phyloP scores from a whole-genome alignment of 2,329 filamentous ascomycete genomes.

The Fusarium odoratissimum region DNA sequence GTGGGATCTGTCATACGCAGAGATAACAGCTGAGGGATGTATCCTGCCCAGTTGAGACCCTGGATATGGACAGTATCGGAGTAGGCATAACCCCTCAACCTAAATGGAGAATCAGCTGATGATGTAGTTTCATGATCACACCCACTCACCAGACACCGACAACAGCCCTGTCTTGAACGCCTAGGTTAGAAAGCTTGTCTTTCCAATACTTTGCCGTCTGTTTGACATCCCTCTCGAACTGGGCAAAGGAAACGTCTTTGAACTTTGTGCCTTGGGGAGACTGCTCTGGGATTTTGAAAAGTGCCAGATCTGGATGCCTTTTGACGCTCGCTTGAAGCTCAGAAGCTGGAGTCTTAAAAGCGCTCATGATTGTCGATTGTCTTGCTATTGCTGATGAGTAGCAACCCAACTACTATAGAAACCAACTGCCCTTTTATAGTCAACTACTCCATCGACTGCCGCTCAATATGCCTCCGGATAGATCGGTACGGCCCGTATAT shows the following conservation, averaged over 20 bases:
- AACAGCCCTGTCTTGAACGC: slow-evolving; percentile 8
- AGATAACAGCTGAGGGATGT: slow-evolving; percentile 35
- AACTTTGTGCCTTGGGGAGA: not conserved
- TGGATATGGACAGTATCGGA: slow-evolving; percentile 31
- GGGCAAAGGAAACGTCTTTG: slow-evolving; percentile 18
- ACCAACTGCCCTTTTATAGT: not conserved
- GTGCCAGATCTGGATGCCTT: slow-evolving; percentile 6
- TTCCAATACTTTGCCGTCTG: slow-evolving; percentile 27
- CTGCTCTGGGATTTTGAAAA: slow-evolving; percentile 21
- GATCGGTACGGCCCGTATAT: not conserved
- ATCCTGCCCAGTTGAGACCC: slow-evolving; percentile 35
- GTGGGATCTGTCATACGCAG: slow-evolving; percentile 28
- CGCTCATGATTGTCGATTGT: not conserved
- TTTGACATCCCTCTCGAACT: slow-evolving; percentile 23
- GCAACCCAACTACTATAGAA: not conserved
- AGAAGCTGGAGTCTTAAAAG: slow-evolving; percentile 5
- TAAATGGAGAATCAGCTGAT: not conserved
- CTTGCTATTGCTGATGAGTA: not conserved
- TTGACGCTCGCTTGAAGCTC: not conserved
- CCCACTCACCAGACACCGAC: slow-evolving; percentile 34
- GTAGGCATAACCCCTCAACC: slow-evolving; percentile 33
- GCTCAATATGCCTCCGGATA: not conserved
- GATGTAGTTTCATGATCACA: fast-evolving
- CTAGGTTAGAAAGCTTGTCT: not conserved
- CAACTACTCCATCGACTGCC: not conserved